These are phyloP conservation scores for Melaleuca quinquenervia DNA, from an alignment of 345 rosid genomes.

Conservation along the genomic window DNA sequence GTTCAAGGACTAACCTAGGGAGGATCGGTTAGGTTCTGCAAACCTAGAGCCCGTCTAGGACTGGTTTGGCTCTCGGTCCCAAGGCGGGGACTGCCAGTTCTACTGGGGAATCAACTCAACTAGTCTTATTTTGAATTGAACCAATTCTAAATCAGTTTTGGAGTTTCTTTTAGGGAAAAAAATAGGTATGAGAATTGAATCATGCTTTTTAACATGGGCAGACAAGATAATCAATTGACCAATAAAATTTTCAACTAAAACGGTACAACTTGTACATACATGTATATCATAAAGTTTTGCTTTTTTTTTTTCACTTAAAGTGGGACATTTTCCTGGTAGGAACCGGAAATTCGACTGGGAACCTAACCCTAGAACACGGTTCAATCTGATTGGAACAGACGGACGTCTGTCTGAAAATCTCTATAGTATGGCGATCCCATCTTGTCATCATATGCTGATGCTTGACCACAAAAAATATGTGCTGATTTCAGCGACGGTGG, in stretches of 20 bases:
- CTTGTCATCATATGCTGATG: not conserved
- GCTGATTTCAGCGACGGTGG: not conserved
- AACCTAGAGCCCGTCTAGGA: not conserved
- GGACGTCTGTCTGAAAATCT: not conserved
- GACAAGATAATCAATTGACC: not conserved
- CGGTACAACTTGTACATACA: not conserved
- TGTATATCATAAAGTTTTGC: not conserved
- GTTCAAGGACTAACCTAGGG: not conserved
- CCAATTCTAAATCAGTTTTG: not conserved
- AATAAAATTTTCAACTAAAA: not conserved
- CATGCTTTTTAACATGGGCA: not conserved
- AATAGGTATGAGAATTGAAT: not conserved
- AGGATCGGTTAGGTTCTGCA: not conserved
- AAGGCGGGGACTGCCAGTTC: not conserved
- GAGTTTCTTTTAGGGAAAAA: not conserved
- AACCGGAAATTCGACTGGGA: not conserved
- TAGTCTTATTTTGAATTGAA: not conserved
- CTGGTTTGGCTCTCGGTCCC: not conserved
- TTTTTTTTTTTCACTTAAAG: not conserved
- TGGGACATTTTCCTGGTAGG: not conserved
- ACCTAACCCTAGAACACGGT: not conserved
- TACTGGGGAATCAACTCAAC: not conserved
- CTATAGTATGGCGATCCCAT: not conserved
- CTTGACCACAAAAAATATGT: not conserved
- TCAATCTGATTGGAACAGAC: not conserved